Evolutionary conservation across 345 rosid genomes (phyloP).

Genomic region (Moringa oleifera): DNA sequence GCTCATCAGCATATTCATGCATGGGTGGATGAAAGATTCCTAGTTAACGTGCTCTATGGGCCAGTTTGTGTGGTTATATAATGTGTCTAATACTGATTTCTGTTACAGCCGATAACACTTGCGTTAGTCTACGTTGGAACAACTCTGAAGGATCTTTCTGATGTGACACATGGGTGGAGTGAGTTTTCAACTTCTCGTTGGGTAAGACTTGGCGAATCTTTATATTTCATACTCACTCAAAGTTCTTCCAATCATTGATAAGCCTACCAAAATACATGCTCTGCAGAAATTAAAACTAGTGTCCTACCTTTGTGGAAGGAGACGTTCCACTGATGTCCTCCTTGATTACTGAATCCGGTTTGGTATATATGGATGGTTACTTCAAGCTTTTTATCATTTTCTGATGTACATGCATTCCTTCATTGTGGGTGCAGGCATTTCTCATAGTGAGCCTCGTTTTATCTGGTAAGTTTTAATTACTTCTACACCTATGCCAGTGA

Average conservation of each 20-base stretch:
- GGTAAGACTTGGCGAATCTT: conserved; percentile 40
- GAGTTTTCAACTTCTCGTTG: conserved; percentile 80
- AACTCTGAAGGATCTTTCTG: conserved; percentile 96
- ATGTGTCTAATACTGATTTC: conserved; percentile 18
- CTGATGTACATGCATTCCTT: conserved; percentile 3
- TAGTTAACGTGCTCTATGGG: neutral
- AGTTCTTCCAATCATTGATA: neutral
- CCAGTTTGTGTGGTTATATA: neutral
- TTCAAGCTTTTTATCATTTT: conserved; percentile 11
- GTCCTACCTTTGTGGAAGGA: neutral
- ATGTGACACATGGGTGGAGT: conserved; percentile 97
- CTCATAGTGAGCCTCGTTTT: conserved; percentile 55
- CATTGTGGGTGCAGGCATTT: conserved; percentile 46
- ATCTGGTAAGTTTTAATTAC: conserved; percentile 61
- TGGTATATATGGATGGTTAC: neutral
- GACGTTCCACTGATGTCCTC: neutral
- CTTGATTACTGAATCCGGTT: neutral
- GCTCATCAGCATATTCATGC: neutral
- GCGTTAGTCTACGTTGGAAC: conserved; percentile 90
- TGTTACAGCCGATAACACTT: conserved; percentile 85
- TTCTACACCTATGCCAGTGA: neutral
- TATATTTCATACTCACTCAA: neutral
- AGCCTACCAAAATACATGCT: no score
- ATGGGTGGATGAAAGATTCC: neutral
- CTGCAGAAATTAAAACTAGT: neutral